Conservation (phyloP, 345 rosid species). For the Eucalyptus tenuipes region DNA sequence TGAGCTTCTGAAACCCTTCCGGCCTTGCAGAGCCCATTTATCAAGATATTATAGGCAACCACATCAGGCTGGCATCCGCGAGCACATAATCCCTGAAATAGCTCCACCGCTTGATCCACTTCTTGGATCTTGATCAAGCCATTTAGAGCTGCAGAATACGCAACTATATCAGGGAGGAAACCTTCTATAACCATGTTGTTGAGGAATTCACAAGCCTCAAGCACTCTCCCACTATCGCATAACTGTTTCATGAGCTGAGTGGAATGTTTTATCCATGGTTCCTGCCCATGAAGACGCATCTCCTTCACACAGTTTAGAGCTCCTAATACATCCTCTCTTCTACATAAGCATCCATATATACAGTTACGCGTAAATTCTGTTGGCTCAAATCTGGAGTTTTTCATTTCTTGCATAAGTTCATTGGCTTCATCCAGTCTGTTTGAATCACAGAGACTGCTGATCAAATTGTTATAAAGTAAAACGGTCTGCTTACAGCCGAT, state of each 20-base stretch:
- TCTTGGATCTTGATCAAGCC: constrained; percentile 49
- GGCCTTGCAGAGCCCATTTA: constrained; percentile 60
- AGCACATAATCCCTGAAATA: constrained; percentile 42
- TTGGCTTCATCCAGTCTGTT: constrained; percentile 54
- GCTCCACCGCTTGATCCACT: constrained; percentile 53
- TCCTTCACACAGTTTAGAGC: constrained; percentile 45
- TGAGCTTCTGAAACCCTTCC: constrained; percentile 51
- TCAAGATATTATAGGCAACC: constrained; percentile 65
- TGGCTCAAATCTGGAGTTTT: constrained; percentile 42
- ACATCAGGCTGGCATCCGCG: constrained; percentile 66
- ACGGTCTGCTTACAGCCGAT: constrained; percentile 26
- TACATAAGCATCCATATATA: constrained; percentile 64
- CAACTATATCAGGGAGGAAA: constrained; percentile 56
- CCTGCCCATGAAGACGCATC: constrained; percentile 65
- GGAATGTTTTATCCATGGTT: constrained; percentile 77
- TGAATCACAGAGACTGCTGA: constrained; percentile 52
- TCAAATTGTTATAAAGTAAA: constrained; percentile 38
- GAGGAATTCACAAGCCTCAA: constrained; percentile 60
- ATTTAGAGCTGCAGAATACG: constrained; percentile 60
- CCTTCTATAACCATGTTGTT: constrained; percentile 59
- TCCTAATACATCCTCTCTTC: constrained; percentile 38
- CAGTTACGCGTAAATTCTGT: constrained; percentile 55
- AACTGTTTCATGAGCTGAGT: constrained; percentile 50
- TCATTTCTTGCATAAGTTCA: constrained; percentile 49
- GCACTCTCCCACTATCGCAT: constrained; percentile 36